These are phyloP conservation scores for Myriosclerotinia duriaeana DNA, from an alignment of 2,329 filamentous ascomycete species.

Conservation along the genomic window DNA sequence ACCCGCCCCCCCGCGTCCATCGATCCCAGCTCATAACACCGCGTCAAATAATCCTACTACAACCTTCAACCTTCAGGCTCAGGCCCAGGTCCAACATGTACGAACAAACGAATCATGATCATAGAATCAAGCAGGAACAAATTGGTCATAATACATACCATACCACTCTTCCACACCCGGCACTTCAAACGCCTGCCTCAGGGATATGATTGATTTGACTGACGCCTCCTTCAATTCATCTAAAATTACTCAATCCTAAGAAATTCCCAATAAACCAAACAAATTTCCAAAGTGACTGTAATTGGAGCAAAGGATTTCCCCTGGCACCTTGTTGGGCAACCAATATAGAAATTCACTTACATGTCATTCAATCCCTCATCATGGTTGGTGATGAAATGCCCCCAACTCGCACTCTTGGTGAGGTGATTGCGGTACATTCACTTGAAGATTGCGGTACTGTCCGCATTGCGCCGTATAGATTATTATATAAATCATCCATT, in stretches of 20 bases:
- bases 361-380: not conserved
- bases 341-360: not conserved
- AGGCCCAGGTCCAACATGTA: not conserved
- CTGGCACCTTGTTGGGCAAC: not conserved
- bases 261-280: not conserved
- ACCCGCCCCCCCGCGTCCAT: not conserved
- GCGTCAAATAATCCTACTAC: not conserved
- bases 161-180: not conserved
- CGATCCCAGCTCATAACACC: not conserved
- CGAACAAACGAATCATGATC: not conserved
- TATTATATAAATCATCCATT: not conserved
- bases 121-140: not conserved
- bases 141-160: not conserved
- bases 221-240: not conserved
- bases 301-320: not conserved
- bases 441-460: not conserved
- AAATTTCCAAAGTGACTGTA: not conserved
- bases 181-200: not conserved
- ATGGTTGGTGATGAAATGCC: not conserved
- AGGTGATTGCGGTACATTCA: not conserved
- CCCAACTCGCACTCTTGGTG: not conserved
- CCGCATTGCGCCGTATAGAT: not conserved
- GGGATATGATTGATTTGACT: not conserved
- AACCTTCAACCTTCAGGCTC: not conserved
- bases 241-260: conserved; percentile 1